Percentiles rank a stretch among this genome's conserved stretches.
Evolutionary conservation across 768 basidiomycete species (phyloP).

Genomic region (Boletus tomentosulus): DNA sequence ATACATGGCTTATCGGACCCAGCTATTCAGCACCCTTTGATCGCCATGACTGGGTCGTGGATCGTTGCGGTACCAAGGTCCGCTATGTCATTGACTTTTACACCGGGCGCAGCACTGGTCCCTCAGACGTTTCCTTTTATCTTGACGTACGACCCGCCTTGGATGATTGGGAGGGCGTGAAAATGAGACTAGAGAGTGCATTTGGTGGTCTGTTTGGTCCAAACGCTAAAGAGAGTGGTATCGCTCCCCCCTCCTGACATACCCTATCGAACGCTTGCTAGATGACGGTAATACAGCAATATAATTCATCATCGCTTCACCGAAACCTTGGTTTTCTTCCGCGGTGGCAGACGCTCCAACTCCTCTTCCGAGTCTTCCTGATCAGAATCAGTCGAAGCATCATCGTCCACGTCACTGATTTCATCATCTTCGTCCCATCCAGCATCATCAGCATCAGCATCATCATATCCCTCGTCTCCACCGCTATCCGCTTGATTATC

Average conservation of each 20-base stretch:
- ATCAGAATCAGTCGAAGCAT: constrained; percentile 38
- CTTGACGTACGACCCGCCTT: constrained; percentile 93
- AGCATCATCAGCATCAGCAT: constrained; percentile 30
- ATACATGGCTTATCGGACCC: background rate
- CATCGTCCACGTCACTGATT: constrained; percentile 52
- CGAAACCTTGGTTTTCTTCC: constrained; percentile 52
- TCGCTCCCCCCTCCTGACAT: constrained; percentile 12
- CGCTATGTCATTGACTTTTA: constrained; percentile 99
- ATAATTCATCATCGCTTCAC: constrained; percentile 39
- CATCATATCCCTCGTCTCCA: constrained; percentile 29
- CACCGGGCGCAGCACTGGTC: constrained; percentile 58
- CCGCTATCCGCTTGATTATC: constrained; percentile 42
- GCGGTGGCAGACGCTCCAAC: constrained; percentile 40
- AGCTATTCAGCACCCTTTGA: constrained; percentile 96
- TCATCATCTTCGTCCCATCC: constrained; percentile 62
- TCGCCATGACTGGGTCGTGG: constrained; percentile 94
- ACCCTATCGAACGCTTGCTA: background rate
- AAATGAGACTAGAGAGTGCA: constrained; percentile 67
- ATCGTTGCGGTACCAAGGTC: constrained; percentile 83
- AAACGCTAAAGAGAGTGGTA: constrained; percentile 15
- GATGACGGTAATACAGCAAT: constrained; percentile 10
- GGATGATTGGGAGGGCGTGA: constrained; percentile 90
- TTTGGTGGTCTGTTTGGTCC: constrained; percentile 39
- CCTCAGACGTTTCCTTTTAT: constrained; percentile 74
- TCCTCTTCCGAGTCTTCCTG: constrained; percentile 45